A percentile compares a stretch with the other conserved stretches of the same genome.
These are phyloP conservation scores for Akanthomyces dipterigenus DNA, from an alignment of 2,329 filamentous ascomycete species.

Conservation along the genomic window DNA sequence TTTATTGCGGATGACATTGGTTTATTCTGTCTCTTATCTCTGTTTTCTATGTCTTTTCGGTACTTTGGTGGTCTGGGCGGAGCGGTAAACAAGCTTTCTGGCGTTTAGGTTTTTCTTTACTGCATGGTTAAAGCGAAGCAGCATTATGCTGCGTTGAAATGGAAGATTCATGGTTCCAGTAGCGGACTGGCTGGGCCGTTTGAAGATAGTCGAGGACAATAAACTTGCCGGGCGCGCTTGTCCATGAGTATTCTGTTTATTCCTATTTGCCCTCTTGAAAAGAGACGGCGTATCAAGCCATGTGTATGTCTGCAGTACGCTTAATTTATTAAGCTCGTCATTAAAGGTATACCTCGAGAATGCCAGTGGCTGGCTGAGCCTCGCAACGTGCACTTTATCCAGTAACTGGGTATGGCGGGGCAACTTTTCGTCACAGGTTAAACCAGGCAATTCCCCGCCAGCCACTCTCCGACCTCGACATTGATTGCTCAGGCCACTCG, in stretches of 20 bases:
- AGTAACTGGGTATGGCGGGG: neutral
- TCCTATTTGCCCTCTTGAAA: neutral
- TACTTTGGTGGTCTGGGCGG: neutral
- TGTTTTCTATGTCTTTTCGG: conserved; percentile 1
- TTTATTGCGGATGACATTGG: neutral
- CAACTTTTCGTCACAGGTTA: neutral
- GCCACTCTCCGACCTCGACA: neutral
- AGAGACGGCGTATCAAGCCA: too few species aligned
- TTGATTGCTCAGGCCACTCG: too few species aligned
- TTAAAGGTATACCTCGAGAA: too few species aligned
- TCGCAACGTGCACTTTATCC: neutral
- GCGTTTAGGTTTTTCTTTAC: conserved; percentile 2
- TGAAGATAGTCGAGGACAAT: conserved; percentile 11
- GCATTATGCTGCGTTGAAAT: neutral
- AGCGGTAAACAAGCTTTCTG: conserved; percentile 4
- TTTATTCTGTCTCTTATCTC: neutral
- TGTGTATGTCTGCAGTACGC: too few species aligned
- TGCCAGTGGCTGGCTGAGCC: neutral
- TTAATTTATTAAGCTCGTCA: too few species aligned
- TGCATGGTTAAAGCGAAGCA: conserved; percentile 11
- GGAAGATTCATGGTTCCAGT: neutral
- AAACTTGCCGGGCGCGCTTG: conserved; percentile 10
- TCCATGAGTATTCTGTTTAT: neutral
- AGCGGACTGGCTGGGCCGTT: conserved; percentile 2
- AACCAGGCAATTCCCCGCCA: neutral